Evolutionary conservation across 1,284 basidiomycete genomes (phyloP), one percentile per base, ranked within the genome.

Genomic region (Trichosporon ovoides): DNA sequence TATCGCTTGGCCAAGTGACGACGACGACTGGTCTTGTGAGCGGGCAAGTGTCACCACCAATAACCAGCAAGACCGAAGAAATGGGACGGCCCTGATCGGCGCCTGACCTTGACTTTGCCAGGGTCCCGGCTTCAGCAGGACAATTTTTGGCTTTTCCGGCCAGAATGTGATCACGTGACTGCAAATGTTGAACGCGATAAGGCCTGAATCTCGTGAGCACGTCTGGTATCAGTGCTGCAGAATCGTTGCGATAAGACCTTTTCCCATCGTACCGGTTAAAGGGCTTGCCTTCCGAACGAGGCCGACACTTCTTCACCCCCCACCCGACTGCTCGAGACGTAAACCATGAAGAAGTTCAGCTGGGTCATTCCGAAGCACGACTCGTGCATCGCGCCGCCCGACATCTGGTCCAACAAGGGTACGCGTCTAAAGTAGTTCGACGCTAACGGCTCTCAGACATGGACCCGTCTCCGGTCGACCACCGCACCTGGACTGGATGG

Each of bases 371-470:
- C 69, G 46, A 72, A 71, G 64, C 67, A 74, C 56, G 69, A 71
- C 13, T 68, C 67, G 43, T 67, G 68, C 51, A 69, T 74, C 49
- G 72, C 72, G 1, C 70, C 72, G 10, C 66, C 68, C 10, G 56
- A 69, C 33, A 62, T 72, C 24, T 74, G 70, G 70, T 68, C 60
- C 54, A 74, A 74, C 64, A 68, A 70, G 60, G 72, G 70, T 71
- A 36, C 40, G 66, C 19, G 22, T 43, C 9, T 7, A 19, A 35
- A 37, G 4, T 22, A 31, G 16, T 24, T 34, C 13, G 34, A n/a
- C 43, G n/a, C 22, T 28, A n/a, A 38, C n/a, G 24, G 14, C 52
- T 19, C 16, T 5, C 20, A 73, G 71, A 74, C 62, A 69, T 71
- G 64, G 74, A 74, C 56, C 72, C 74, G 0, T 58, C 66, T 7